These are phyloP conservation scores for Naumovozyma baii DNA, from an alignment of 805 yeast species.

Conservation along the genomic window DNA sequence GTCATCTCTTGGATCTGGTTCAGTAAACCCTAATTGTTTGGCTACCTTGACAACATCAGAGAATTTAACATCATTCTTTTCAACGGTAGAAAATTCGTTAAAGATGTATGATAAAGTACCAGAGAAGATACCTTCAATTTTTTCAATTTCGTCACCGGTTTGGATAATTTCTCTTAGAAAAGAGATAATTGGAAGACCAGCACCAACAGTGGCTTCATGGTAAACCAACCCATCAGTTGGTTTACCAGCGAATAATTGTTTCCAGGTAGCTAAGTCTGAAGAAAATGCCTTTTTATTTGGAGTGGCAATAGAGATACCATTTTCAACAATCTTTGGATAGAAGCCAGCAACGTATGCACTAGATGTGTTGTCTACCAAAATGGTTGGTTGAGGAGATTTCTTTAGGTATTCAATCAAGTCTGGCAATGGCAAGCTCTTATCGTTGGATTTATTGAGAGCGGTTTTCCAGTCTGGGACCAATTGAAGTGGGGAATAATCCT, in stretches of 20 bases:
- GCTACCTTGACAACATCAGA: conserved; percentile 87
- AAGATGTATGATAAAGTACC: conserved; percentile 94
- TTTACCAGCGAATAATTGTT: conserved; percentile 54
- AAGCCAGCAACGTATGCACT: conserved; percentile 64
- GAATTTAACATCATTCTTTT: conserved; percentile 55
- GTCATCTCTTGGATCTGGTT: conserved; percentile 99
- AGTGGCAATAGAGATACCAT: conserved; percentile 40
- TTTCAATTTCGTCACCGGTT: conserved; percentile 88
- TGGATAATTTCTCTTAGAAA: conserved; percentile 78
- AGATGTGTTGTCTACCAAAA: conserved; percentile 91
- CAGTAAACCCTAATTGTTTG: conserved; percentile 88
- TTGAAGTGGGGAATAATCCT: conserved; percentile 64
- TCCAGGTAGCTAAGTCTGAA: conserved; percentile 64
- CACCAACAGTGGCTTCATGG: conserved; percentile 98
- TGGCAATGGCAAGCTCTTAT: conserved; percentile 41
- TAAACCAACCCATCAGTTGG: conserved; percentile 62
- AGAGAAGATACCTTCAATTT: conserved; percentile 91
- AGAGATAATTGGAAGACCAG: conserved; percentile 90
- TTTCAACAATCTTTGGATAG: conserved; percentile 61
- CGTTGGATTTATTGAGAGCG: conserved; percentile 36
- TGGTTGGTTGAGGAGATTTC: conserved; percentile 62
- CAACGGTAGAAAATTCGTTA: conserved; percentile 77
- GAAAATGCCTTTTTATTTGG: conserved; percentile 98
- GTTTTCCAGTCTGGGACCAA: conserved; percentile 44
- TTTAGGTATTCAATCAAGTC: conserved; percentile 55